Evolutionary conservation across 139 green algal genomes (phyloP), one percentile per base, ranked within the genome.

Genomic region (Coelastrella sp.): DNA sequence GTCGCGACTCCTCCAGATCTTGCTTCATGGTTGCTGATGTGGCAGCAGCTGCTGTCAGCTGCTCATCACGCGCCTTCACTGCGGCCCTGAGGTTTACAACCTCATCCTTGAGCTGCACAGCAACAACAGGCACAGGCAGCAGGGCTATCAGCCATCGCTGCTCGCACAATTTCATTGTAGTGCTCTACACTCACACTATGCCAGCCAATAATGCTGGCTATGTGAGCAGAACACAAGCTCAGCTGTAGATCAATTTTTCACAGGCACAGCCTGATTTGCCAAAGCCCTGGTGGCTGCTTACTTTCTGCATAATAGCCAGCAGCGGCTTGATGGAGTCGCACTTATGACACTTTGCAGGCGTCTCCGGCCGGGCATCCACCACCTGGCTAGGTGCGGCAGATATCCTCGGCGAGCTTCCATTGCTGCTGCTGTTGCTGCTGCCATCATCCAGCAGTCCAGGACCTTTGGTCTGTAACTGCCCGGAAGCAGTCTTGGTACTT

Each of bases 251-350:
- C n/a, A n/a, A n/a, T n/a, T n/a, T n/a, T n/a, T n/a, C n/a, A n/a
- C n/a, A n/a, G 32, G 32, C 32, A 47, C 32, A 47, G 32, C 32
- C 32, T 47, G 32, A 47, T 47, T 47, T 47, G 32, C 32, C 32
- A 47, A 47, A 47, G 32, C 32, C 32, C 32, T 47, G 32, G 32
- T 47, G 32, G 32, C 84, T 4, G 3, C 85, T 54, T 56, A 90
- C 85, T 74, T 83, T 83, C 59, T 90, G 85, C 85, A 90, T 83
- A 7, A 84, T 54, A 2, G 74, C 85, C 58, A 90, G 11, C 74
- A 90, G n/a, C 0, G 85, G 85, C 85, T 90, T 90, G 11, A 82
- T 20, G 0, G 85, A 83, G 13, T 90, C 85, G 64, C 85, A 90
- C 73, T 74, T 74, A 58, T 47, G 74, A 56, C 85, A 90, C 74